Evolutionary conservation across 805 yeast species (phyloP), one percentile per base, ranked within the genome.

Genomic region (Candida bentonensis): DNA sequence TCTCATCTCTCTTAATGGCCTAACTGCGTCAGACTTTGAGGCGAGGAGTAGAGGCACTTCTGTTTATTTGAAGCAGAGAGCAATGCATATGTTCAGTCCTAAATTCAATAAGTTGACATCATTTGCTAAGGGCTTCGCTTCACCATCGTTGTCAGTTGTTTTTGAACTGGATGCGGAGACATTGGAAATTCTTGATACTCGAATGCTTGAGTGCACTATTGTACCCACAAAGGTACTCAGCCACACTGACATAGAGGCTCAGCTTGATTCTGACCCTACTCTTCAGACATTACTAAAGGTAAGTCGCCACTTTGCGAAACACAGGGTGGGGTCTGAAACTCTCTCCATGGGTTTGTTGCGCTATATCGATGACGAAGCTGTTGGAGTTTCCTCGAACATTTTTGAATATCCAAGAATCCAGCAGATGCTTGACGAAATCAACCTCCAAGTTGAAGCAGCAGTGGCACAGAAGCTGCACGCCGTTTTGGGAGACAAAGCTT

Each of bases 1-100:
- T 40, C 84, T 69, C 52, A 63, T 89, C 43, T 4, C 36, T n/a
- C 11, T 11, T 17, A 76, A 73, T 51, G 80, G 76, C 34, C 89
- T 87, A 15, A 76, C 94, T 0, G 64, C 76, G 7, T 66, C 89
- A 48, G 98, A 92, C 57, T 78, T 88, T 49, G 87, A 89, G 59
- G 82, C 95, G 1, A 83, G 85, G 62, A 87, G 85, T 65, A 74
- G 97, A 59, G 86, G 94, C 1, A 76, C 89, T 3, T 78, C 95
- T 4, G 96, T 89, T 2, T 82, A 79, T 56, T 71, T 88, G 60
- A 92, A 94, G 13, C 95, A 88, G 58, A 74, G 73, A 48, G 68
- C 72, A 23, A 73, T 78, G 39, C 74, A 79, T 47, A 68, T 87
- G 52, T 72, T 80, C 51, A 95, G 96, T 5, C 65, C 66, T 39